phyloP scores from a whole-genome alignment of 1,284 basidiomycete genomes.

The Irpex sp. region DNA sequence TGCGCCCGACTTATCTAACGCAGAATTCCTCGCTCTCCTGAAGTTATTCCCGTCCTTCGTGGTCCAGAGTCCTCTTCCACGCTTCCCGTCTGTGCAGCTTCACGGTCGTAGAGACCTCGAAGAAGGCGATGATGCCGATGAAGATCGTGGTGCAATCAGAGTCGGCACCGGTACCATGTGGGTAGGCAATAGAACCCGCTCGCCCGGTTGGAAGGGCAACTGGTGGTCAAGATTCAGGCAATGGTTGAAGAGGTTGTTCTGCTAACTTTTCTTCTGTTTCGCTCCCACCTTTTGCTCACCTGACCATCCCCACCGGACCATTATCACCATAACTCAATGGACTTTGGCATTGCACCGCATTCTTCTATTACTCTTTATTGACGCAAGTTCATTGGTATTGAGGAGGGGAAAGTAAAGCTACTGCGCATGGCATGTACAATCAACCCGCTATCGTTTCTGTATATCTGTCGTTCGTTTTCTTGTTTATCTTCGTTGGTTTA shows the following conservation, averaged over 20 bases:
- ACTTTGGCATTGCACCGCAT: not conserved
- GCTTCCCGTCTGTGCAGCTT: conserved; percentile 43
- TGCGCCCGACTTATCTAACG: conserved; percentile 63
- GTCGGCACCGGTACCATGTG: conserved; percentile 74
- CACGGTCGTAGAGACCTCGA: conserved; percentile 51
- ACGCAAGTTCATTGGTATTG: not conserved
- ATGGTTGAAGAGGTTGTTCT: conserved; percentile 72
- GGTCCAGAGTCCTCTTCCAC: conserved; percentile 55
- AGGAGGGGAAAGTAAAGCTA: not conserved
- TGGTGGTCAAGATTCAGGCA: conserved; percentile 71
- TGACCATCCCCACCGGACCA: not conserved
- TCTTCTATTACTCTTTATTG: not conserved
- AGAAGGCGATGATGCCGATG: conserved; percentile 53
- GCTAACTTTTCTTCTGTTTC: conserved; percentile 25
- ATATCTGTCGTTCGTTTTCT: not conserved
- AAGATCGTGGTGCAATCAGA: conserved; percentile 50
- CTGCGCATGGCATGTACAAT: not conserved
- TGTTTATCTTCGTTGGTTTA: not conserved
- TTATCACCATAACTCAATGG: not conserved
- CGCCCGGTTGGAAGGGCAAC: conserved; percentile 60
- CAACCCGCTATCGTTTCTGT: not conserved
- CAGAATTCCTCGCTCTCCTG: conserved; percentile 58
- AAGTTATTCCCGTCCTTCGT: conserved; percentile 70
- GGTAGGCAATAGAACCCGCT: conserved; percentile 53
- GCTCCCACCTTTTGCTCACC: not conserved